These are phyloP conservation scores for Lecanicillium sp. DNA, from an alignment of 2,329 filamentous ascomycete species.

Conservation along the genomic window DNA sequence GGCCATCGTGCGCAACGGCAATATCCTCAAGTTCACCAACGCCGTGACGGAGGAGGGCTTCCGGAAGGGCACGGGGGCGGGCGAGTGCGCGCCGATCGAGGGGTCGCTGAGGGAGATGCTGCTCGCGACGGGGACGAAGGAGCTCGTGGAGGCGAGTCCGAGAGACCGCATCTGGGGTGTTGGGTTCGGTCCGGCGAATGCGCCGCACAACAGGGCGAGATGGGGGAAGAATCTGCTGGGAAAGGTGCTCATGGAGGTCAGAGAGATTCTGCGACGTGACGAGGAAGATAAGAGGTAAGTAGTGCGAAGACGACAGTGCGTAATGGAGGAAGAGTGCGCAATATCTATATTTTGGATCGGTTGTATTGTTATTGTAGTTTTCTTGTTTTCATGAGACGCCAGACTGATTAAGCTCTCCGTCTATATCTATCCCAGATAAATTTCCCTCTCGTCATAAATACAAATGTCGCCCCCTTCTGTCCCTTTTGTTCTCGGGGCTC, in stretches of 20 bases:
- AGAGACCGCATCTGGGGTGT: slow-evolving; percentile 61
- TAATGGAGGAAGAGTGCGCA: too few relatives aligned
- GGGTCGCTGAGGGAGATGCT: slow-evolving; percentile 41
- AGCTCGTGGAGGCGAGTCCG: slow-evolving; percentile 58
- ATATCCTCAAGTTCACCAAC: slow-evolving; percentile 52
- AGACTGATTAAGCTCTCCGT: not conserved
- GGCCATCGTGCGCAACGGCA: slow-evolving; percentile 52
- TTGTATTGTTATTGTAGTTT: too few relatives aligned
- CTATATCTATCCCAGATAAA: slow-evolving; percentile 18
- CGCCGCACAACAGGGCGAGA: slow-evolving; percentile 35
- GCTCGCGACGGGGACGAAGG: slow-evolving; percentile 51
- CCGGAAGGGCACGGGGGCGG: slow-evolving; percentile 18
- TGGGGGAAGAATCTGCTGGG: slow-evolving; percentile 65
- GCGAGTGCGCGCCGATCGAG: slow-evolving; percentile 23
- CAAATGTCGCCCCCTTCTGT: too few relatives aligned
- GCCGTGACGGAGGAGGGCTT: slow-evolving; percentile 28
- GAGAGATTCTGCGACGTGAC: slow-evolving; percentile 43
- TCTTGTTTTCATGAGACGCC: not conserved
- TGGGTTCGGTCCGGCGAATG: slow-evolving; percentile 49
- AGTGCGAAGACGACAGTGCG: not conserved
- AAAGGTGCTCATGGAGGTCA: slow-evolving; percentile 54
- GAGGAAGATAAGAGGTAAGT: slow-evolving; percentile 15
- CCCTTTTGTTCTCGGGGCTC: too few relatives aligned
- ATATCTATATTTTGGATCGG: too few relatives aligned
- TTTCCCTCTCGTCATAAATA: slow-evolving; percentile 24